phyloP scores from a whole-genome alignment of 805 yeast genomes.

The Barnettozyma botsteinii region DNA sequence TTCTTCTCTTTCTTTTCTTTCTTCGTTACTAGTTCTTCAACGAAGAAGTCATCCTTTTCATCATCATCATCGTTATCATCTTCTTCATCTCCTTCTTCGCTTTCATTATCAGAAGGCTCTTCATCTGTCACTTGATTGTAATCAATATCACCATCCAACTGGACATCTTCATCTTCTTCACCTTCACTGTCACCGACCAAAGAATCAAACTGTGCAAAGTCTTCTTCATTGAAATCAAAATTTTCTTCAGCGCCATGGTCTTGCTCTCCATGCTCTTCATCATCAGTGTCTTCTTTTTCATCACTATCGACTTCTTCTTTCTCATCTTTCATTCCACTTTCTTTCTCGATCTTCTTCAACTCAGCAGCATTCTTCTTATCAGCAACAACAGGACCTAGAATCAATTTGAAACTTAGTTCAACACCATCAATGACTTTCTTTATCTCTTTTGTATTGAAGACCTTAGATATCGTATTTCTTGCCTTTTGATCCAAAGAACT shows the following conservation, averaged over 20 bases:
- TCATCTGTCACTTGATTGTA: constrained; percentile 64
- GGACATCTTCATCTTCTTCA: constrained; percentile 22
- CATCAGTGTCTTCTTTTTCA: constrained; percentile 22
- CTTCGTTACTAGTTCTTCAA: constrained; percentile 25
- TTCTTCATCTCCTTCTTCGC: constrained; percentile 18
- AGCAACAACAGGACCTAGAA: constrained; percentile 25
- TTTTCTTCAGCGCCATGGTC: constrained; percentile 27
- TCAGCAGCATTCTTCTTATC: constrained; percentile 25
- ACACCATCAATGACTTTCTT: constrained; percentile 40
- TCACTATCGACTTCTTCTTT: constrained; percentile 23
- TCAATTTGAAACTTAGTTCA: constrained; percentile 33
- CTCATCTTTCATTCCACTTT: constrained; percentile 17
- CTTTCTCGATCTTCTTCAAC: constrained; percentile 15
- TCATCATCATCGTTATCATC: constrained; percentile 23
- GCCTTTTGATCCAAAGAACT: constrained; percentile 28
- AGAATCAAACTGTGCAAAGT: constrained; percentile 26
- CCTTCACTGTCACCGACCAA: constrained; percentile 17
- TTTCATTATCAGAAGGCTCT: constrained; percentile 39
- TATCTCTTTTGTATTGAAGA: constrained; percentile 40
- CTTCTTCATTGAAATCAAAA: constrained; percentile 34
- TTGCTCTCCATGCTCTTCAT: constrained; percentile 20
- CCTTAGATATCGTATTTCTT: constrained; percentile 32
- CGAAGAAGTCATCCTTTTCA: constrained; percentile 35
- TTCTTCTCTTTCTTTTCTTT: constrained; percentile 30
- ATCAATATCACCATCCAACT: constrained; percentile 25